A percentile compares a stretch with the other conserved stretches of the same genome.
phyloP scores from a whole-genome alignment of 176 grass and related monocot species.

The Canna indica region DNA sequence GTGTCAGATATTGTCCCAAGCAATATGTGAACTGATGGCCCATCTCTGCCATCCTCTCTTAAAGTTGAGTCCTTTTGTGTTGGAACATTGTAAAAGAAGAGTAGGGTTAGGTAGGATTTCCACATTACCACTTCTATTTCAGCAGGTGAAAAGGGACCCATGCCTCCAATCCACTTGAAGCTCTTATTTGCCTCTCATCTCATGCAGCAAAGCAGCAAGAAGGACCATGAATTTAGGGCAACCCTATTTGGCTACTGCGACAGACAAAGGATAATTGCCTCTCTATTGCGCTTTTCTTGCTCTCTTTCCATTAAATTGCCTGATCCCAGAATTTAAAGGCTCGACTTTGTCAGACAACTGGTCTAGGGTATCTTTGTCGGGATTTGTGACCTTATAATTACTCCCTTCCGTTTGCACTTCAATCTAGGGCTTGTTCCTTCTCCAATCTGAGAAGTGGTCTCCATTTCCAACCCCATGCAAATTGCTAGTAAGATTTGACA shows the following conservation, averaged over 20 bases:
- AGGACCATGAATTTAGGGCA: not conserved
- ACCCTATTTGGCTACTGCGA: no score
- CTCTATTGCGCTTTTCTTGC: not conserved
- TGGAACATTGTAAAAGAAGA: not conserved
- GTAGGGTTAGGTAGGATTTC: slow-evolving; percentile 5
- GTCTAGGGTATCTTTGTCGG: not conserved
- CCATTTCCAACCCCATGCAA: no score
- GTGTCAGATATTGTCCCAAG: not conserved
- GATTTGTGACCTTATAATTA: not conserved
- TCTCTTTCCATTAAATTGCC: not conserved
- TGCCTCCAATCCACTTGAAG: no score
- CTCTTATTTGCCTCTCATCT: not conserved
- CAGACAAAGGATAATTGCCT: no score
- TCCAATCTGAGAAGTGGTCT: not conserved
- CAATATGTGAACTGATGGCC: slow-evolving; percentile 4
- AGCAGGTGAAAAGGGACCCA: not conserved
- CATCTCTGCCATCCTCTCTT: not conserved
- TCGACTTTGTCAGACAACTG: not conserved
- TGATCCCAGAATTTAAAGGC: not conserved
- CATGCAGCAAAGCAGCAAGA: not conserved
- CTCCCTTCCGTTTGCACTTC: not conserved
- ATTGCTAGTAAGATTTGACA: no score
- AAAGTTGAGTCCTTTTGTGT: not conserved
- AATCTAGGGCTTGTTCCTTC: not conserved
- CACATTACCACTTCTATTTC: not conserved